Evolutionary conservation across 768 basidiomycete species (phyloP), one percentile per base, ranked within the genome.

Genomic region (Rossbeevera mucosa): DNA sequence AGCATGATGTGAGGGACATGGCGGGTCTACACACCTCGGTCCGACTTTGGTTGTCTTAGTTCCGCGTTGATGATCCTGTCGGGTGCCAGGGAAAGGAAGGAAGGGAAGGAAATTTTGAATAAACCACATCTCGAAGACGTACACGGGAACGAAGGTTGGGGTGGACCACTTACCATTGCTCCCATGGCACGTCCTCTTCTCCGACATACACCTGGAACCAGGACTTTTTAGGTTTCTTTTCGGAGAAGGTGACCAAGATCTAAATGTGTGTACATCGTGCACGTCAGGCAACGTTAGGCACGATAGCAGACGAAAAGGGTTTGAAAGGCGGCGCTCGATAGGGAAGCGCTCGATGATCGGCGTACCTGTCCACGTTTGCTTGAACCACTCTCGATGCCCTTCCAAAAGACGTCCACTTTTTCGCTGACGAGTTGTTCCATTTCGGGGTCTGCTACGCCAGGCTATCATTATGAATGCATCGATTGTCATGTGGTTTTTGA

Each of bases 181-280:
- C 91, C 90, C 90, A 92, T 48, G 88, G 82, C 13, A 91, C 80
- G 22, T 91, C 88, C 64, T 92, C 90, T 70, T 92, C 86, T 1
- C 78, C 83, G 58, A 77, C 74, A 36, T 83, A 83, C 11, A 80
- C 79, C 47, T 78, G 78, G 59, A 90, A 88, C 89, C 89, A 91
- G 14, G 81, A 79, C 68, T 88, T 91, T 69, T 84, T 86, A 9
- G 81, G 80, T 44, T 80, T 78, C 65, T 84, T 87, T 65, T 91
- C 89, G 2, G 87, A 86, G 56, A 92, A 82, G 0, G 83, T 88
- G 18, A 91, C 78, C 9, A 77, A 66, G 28, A 92, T 83, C 90
- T 60, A 5, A 29, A 13, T 12, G 5, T 38, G 36, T 38, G 33
- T 33, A 33, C 33, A n/a, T n/a, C 4, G 33, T 36, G 33, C 33